phyloP scores from a whole-genome alignment of 2,329 filamentous ascomycete genomes.

The Aspergillus sp. region DNA sequence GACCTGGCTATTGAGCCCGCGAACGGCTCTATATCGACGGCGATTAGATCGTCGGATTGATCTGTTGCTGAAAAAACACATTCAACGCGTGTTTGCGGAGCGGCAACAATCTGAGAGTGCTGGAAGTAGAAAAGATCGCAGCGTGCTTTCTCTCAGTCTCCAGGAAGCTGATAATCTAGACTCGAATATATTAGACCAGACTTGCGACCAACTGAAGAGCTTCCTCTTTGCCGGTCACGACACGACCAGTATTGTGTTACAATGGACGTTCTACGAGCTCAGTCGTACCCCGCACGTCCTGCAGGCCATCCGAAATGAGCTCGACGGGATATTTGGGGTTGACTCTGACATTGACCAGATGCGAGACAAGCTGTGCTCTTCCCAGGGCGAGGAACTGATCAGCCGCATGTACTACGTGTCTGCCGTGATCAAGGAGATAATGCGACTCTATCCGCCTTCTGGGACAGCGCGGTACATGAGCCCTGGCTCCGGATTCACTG shows the following conservation, averaged over 20 bases:
- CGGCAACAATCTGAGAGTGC: not conserved
- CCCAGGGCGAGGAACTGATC: slow-evolving; percentile 38
- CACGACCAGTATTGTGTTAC: slow-evolving; percentile 12
- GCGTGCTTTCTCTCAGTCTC: slow-evolving; percentile 9
- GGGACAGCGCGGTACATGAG: slow-evolving; percentile 8
- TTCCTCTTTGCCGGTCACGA: slow-evolving; percentile 25
- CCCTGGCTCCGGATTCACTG: slow-evolving; percentile 6
- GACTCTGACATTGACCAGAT: slow-evolving; percentile 30
- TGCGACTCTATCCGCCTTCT: slow-evolving; percentile 46
- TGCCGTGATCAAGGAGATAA: slow-evolving; percentile 49
- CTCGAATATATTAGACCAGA: slow-evolving; percentile 3
- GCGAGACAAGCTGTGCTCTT: slow-evolving; percentile 22
- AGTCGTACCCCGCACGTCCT: slow-evolving; percentile 19
- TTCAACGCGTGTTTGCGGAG: slow-evolving; percentile 4
- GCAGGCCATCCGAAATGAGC: slow-evolving; percentile 41
- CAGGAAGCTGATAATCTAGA: slow-evolving; percentile 1
- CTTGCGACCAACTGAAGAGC: slow-evolving; percentile 21
- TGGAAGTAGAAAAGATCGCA: not conserved
- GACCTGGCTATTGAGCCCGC: not conserved
- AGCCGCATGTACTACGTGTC: slow-evolving; percentile 44
- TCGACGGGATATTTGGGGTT: slow-evolving; percentile 46
- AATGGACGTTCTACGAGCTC: slow-evolving; percentile 18
- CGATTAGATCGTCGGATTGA: slow-evolving; percentile 4
- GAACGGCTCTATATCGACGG: not conserved
- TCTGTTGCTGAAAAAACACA: slow-evolving; percentile 1